Evolutionary conservation across 2,329 filamentous ascomycete genomes (phyloP).

Genomic region (Epicoccum nigrum): DNA sequence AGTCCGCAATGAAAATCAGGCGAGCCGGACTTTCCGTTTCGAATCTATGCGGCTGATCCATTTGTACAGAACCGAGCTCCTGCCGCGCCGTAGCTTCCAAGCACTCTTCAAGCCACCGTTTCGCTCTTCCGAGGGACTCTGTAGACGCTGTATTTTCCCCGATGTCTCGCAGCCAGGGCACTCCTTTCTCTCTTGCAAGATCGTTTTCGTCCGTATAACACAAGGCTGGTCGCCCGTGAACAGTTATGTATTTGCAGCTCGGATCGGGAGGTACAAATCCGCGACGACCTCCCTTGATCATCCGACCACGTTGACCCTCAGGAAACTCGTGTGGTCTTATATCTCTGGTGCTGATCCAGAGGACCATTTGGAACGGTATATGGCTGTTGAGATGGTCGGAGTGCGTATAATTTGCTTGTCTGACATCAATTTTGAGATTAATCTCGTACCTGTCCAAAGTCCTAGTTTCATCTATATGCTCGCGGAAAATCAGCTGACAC

Average conservation of each 20-base stretch:
- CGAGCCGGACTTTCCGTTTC: too few relatives aligned
- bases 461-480: neutral
- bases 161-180: neutral
- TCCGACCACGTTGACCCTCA: neutral
- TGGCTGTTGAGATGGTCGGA: neutral
- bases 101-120: too few relatives aligned
- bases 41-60: too few relatives aligned
- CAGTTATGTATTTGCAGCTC: neutral
- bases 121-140: too few relatives aligned
- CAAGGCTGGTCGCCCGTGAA: neutral
- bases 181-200: neutral
- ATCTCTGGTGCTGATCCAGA: neutral
- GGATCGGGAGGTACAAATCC: neutral
- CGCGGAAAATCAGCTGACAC: neutral
- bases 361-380: neutral
- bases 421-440: neutral
- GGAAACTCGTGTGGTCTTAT: neutral
- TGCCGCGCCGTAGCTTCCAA: too few relatives aligned
- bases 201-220: neutral
- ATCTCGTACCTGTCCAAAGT: neutral
- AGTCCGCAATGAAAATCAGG: too few relatives aligned
- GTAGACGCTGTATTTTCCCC: neutral
- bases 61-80: too few relatives aligned
- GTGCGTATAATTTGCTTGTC: neutral
- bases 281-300: neutral